Base-by-base conservation (phyloP, 2,329 filamentous ascomycete species). In the Penicillium sp. region DNA sequence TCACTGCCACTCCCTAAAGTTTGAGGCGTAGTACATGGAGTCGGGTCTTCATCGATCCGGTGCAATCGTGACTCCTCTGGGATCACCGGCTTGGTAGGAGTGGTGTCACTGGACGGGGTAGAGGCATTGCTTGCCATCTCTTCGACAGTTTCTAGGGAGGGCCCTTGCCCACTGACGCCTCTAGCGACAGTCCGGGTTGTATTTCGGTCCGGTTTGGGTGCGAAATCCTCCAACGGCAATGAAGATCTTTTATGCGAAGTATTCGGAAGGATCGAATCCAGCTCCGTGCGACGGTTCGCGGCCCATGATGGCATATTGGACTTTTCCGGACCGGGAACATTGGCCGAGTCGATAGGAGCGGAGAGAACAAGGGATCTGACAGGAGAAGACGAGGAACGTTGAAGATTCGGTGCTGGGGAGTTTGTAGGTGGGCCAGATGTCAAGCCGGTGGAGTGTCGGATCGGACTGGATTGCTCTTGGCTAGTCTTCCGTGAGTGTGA, bases 121-220 rank as follows among this genome's bases (percentile, higher is more conserved):
- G 85, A 87, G 43, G 88, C 86, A 59, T 91, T 84, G 76, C 91
- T 94, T 53, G 89, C 87, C 67, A 70, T 72, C 79, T 97, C 93
- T 71, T 96, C 89, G 16, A 97, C 93, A 0, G 94, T 97, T 76
- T 96, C 93, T 56, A 97, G 78, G 47, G 84, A 85, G 48, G 87
- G 82, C 36, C 79, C 82, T 50, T 81, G 83, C 56, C 81, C 83
- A 69, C 81, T 85, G 51, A 82, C 79, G 58, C 82, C 84, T 63
- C 87, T 82, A 34, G 80, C 82, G 19, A 69, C 86, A 85, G 70
- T 82, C 78, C 76, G 84, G 45, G 64, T 60, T 27, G 62, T 65
- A 57, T 64, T 70, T 57, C 68, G 78, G 53, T 78, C 76, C 47
- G 76, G 44, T 43, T 71, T 72, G n/a, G 64, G 47, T 31, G 64